phyloP scores from a whole-genome alignment of 2,329 filamentous ascomycete genomes.

The Botrytis sinoallii region DNA sequence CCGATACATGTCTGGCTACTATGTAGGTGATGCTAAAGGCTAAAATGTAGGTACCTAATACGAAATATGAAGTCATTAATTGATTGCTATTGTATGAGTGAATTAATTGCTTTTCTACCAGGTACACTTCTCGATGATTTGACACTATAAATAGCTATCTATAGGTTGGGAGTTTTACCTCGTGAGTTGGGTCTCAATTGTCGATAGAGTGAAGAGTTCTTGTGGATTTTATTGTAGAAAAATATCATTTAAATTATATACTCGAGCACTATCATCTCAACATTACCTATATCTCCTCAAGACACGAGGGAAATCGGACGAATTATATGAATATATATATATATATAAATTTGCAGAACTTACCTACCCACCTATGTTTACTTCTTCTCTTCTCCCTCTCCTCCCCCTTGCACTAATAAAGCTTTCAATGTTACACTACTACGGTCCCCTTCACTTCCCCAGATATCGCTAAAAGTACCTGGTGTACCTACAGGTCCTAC shows the following conservation, averaged over 20 bases:
- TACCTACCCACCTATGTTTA: not conserved
- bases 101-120: not conserved
- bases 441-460: constrained; percentile 10
- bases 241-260: not conserved
- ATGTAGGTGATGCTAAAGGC: not conserved
- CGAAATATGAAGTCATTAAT: not conserved
- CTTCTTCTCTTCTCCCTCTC: not conserved
- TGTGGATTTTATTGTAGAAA: not conserved
- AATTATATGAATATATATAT: not conserved
- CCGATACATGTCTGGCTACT: not conserved
- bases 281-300: not conserved
- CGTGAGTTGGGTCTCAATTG: not conserved
- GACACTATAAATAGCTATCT: not conserved
- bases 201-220: not conserved
- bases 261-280: not conserved
- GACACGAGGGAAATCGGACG: not conserved
- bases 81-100: not conserved
- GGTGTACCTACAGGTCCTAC: no score
- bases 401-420: not conserved
- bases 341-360: no score
- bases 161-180: not conserved
- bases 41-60: not conserved
- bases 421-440: not conserved
- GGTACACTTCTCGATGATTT: not conserved
- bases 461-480: constrained; percentile 7